phyloP scores from a whole-genome alignment of 2,329 filamentous ascomycete genomes.

The Alternaria arbusti region DNA sequence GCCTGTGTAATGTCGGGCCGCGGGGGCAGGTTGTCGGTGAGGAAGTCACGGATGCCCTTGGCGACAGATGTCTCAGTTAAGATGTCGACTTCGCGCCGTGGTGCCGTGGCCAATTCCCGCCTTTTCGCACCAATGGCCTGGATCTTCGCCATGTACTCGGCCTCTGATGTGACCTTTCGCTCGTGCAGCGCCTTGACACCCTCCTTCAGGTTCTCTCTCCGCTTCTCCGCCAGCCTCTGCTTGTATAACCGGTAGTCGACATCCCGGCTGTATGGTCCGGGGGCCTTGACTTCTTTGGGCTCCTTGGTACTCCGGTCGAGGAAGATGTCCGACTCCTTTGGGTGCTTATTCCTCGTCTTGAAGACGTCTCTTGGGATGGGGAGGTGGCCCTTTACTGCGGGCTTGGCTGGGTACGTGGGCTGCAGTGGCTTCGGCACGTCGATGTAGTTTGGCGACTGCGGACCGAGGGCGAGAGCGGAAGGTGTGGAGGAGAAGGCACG shows the following conservation, averaged over 20 bases:
- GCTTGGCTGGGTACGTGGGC: constrained; percentile 60
- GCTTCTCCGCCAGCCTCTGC: constrained; percentile 71
- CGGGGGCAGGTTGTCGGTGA: constrained; percentile 38
- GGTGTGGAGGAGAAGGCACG: constrained; percentile 56
- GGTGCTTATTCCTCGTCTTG: constrained; percentile 43
- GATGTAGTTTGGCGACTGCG: constrained; percentile 88
- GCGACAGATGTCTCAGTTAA: constrained; percentile 38
- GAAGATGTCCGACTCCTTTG: constrained; percentile 68
- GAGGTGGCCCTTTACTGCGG: constrained; percentile 74
- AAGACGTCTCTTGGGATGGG: constrained; percentile 86
- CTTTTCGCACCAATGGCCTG: constrained; percentile 53
- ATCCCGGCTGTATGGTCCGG: constrained; percentile 44
- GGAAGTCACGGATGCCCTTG: constrained; percentile 43
- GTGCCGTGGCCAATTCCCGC: constrained; percentile 63
- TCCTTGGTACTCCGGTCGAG: constrained; percentile 64
- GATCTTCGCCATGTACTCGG: constrained; percentile 24
- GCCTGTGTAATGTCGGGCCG: constrained; percentile 32
- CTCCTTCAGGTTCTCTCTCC: constrained; percentile 74
- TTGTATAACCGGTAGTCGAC: constrained; percentile 69
- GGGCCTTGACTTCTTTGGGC: constrained; percentile 53
- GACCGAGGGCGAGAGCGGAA: constrained; percentile 63
- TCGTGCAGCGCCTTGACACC: constrained; percentile 73
- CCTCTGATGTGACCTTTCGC: constrained; percentile 39
- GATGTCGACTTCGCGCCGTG: constrained; percentile 69
- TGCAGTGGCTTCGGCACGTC: constrained; percentile 80